phyloP scores from a whole-genome alignment of 202 grass and related monocot genomes.

The Carex arenaria region DNA sequence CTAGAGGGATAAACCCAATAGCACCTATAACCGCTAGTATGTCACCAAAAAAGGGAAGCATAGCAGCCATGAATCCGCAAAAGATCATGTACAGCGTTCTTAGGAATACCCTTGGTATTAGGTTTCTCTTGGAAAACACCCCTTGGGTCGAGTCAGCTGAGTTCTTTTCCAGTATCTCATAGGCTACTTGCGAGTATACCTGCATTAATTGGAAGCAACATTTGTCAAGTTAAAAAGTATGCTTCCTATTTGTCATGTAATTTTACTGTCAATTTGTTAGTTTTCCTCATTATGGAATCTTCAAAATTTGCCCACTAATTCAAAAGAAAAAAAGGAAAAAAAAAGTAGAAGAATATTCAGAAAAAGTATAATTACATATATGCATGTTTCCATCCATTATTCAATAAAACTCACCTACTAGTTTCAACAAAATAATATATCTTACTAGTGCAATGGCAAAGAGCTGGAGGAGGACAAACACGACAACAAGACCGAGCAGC shows the following conservation, averaged over 20 bases:
- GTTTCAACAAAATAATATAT: background rate
- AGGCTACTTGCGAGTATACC: conserved; percentile 93
- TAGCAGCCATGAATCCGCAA: conserved; percentile 78
- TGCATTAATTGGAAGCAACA: conserved; percentile 6
- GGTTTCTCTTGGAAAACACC: conserved; percentile 65
- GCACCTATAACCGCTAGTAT: conserved; percentile 78
- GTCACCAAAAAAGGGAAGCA: conserved; percentile 98
- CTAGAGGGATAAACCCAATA: conserved; percentile 86
- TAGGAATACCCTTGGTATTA: conserved; percentile 61
- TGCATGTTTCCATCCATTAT: background rate
- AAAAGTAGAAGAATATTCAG: background rate
- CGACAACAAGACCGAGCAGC: conserved; percentile 56
- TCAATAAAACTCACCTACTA: background rate
- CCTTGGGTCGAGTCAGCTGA: conserved; percentile 45
- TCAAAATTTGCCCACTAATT: background rate
- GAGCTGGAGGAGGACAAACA: conserved; percentile 85
- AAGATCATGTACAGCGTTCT: conserved; percentile 71
- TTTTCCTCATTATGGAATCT: background rate
- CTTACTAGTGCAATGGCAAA: conserved; percentile 70
- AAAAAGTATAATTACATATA: background rate
- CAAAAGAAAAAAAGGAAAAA: background rate
- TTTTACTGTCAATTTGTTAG: background rate
- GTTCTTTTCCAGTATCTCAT: conserved; percentile 97
- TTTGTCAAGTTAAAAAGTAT: background rate
- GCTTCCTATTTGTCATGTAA: background rate